Evolutionary conservation across 2,329 filamentous ascomycete species (phyloP).

Genomic region (Colletotrichum noveboracense): DNA sequence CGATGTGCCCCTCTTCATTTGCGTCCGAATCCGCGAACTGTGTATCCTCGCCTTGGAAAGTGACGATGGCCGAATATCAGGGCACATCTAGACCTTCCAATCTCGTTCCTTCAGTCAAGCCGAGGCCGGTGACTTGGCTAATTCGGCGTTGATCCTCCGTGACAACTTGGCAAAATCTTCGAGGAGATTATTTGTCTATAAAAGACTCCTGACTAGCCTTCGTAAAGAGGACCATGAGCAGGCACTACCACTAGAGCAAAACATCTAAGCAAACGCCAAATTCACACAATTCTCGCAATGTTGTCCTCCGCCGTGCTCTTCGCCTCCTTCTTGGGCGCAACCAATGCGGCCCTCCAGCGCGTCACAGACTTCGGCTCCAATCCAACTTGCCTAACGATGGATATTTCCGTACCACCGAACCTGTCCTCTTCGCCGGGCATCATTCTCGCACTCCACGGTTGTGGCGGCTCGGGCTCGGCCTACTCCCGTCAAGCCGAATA

Average conservation of each 20-base stretch:
- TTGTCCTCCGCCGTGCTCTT: neutral
- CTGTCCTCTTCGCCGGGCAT: slow-evolving; percentile 5
- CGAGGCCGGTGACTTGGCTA: neutral
- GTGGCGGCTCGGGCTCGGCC: slow-evolving; percentile 17
- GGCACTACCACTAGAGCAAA: neutral
- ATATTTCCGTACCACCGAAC: slow-evolving; percentile 13
- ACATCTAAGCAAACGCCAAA: neutral
- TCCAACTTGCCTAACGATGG: slow-evolving; percentile 20
- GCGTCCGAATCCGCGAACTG: neutral
- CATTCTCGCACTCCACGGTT: slow-evolving; percentile 19
- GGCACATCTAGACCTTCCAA: neutral
- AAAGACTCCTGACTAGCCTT: neutral
- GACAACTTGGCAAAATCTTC: neutral
- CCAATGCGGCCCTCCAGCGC: slow-evolving; percentile 1
- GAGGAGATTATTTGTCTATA: neutral
- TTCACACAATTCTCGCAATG: neutral
- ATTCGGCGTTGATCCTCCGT: neutral
- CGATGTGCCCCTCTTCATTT: neutral
- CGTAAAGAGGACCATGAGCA: neutral
- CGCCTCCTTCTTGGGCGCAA: neutral
- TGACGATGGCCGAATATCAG: neutral
- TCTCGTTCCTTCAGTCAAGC: neutral
- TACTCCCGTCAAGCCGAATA: slow-evolving; percentile 13
- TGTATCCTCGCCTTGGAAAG: neutral
- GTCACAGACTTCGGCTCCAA: slow-evolving; percentile 16